phyloP scores from a whole-genome alignment of 1,139 yeast species.

The Debaryomyces subglobosus region DNA sequence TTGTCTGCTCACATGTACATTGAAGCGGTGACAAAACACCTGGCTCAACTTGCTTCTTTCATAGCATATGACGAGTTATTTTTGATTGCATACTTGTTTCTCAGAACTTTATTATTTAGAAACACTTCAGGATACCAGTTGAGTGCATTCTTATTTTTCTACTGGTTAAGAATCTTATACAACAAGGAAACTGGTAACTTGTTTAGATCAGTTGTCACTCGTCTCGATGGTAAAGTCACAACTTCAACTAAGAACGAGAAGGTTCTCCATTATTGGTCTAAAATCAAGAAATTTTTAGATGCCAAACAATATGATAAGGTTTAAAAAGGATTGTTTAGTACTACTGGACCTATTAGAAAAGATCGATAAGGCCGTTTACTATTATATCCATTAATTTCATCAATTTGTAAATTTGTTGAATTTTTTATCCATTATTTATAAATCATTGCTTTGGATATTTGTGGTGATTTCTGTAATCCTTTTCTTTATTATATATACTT shows the following conservation, averaged over 20 bases:
- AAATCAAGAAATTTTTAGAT: conserved; percentile 41
- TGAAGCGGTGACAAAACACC: conserved; percentile 40
- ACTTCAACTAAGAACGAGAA: conserved; percentile 47
- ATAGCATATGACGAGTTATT: conserved; percentile 65
- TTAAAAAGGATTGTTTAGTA: not conserved
- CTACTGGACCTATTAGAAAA: not conserved
- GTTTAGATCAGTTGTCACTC: conserved; percentile 41
- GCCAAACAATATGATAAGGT: conserved; percentile 24
- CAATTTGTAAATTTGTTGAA: not conserved
- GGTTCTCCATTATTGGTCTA: conserved; percentile 47
- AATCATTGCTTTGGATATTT: not conserved
- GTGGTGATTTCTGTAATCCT: not conserved
- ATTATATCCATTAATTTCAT: not conserved
- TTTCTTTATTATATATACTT: conserved; percentile 4
- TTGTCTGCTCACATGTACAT: conserved; percentile 46
- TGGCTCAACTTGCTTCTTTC: conserved; percentile 45
- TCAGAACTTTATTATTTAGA: conserved; percentile 65
- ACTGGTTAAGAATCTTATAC: conserved; percentile 69
- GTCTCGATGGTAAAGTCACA: conserved; percentile 45
- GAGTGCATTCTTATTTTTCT: conserved; percentile 56
- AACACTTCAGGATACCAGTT: conserved; percentile 72
- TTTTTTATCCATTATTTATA: not conserved
- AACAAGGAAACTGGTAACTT: conserved; percentile 52
- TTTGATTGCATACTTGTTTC: conserved; percentile 51
- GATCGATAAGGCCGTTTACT: not conserved